Conservation (phyloP, 2,329 filamentous ascomycete genomes). For the Colletotrichum incanum region DNA sequence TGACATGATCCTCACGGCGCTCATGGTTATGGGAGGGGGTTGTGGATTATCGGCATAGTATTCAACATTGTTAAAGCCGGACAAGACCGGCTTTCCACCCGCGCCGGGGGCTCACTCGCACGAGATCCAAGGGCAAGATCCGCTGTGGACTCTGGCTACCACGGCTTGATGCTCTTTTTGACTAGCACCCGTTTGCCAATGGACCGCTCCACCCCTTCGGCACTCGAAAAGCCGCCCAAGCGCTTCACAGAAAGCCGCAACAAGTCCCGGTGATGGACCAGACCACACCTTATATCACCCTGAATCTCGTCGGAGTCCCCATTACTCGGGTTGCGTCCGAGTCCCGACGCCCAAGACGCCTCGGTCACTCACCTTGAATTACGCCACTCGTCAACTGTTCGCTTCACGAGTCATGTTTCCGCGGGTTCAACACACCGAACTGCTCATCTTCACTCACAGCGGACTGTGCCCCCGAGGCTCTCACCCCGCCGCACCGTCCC, state of each 20-base stretch:
- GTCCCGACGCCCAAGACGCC: constrained; percentile 5
- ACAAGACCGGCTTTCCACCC: constrained; percentile 39
- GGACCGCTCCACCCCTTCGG: constrained; percentile 39
- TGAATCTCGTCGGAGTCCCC: constrained; percentile 38
- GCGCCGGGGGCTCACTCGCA: constrained; percentile 39
- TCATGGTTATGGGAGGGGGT: constrained; percentile 18
- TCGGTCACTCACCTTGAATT: constrained; percentile 36
- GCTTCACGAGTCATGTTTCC: constrained; percentile 33
- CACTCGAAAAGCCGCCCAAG: constrained; percentile 41
- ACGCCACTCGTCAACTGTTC: constrained; percentile 20
- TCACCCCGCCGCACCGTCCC: constrained; percentile 17
- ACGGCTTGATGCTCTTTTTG: constrained; percentile 40
- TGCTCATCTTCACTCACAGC: constrained; percentile 32
- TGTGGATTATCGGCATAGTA: constrained; percentile 26
- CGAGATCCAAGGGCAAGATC: constrained; percentile 40
- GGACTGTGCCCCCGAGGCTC: constrained; percentile 13
- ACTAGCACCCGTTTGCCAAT: constrained; percentile 39
- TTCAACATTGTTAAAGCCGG: constrained; percentile 34
- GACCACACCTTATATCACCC: constrained; percentile 43
- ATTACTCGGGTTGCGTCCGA: constrained; percentile 25
- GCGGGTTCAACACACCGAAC: constrained; percentile 12
- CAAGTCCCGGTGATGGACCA: constrained; percentile 42
- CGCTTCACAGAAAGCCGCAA: constrained; percentile 40
- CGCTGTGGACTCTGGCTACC: constrained; percentile 36
- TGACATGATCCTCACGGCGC: constrained; percentile 21